Evolutionary conservation across 768 basidiomycete genomes (phyloP).

Genomic region (Suillus hirtellus): DNA sequence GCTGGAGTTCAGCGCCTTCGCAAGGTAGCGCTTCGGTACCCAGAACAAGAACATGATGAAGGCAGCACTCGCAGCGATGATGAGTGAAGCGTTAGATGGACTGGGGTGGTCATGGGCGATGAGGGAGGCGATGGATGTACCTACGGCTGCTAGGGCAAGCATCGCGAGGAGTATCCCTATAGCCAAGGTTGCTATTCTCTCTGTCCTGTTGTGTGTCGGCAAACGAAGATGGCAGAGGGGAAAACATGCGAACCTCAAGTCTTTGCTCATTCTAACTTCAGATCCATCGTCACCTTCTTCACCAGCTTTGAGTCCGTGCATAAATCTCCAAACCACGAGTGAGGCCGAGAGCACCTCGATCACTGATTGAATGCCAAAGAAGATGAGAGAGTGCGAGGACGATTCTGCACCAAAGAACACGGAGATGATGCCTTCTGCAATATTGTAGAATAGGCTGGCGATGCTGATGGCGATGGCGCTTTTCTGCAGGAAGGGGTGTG

Average conservation of each 20-base stretch:
- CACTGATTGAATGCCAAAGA: slow-evolving; percentile 50
- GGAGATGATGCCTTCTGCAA: slow-evolving; percentile 43
- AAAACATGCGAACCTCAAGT: slow-evolving; percentile 6
- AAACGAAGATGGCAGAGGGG: neutral
- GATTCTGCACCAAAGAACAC: slow-evolving; percentile 47
- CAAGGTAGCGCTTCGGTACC: slow-evolving; percentile 46
- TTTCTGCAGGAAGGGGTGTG: slow-evolving; percentile 38
- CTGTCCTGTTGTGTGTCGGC: slow-evolving; percentile 28
- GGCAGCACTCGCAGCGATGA: slow-evolving; percentile 43
- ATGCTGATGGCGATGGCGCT: slow-evolving; percentile 42
- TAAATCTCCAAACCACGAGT: slow-evolving; percentile 48
- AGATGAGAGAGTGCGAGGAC: slow-evolving; percentile 44
- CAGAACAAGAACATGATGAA: slow-evolving; percentile 43
- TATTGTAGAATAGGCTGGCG: slow-evolving; percentile 42
- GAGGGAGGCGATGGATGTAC: slow-evolving; percentile 37
- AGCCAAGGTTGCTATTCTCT: slow-evolving; percentile 36
- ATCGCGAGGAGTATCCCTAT: slow-evolving; percentile 40
- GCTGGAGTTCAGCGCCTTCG: slow-evolving; percentile 44
- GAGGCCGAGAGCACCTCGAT: slow-evolving; percentile 47
- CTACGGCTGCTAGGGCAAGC: slow-evolving; percentile 40
- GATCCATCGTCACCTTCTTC: slow-evolving; percentile 27
- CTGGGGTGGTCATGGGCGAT: slow-evolving; percentile 38
- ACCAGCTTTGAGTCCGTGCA: slow-evolving; percentile 32
- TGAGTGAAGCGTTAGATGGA: slow-evolving; percentile 39
- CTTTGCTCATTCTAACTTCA: slow-evolving; percentile 18